Evolutionary conservation across 2,329 filamentous ascomycete species (phyloP).

Genomic region (Pseudonectria buxi): DNA sequence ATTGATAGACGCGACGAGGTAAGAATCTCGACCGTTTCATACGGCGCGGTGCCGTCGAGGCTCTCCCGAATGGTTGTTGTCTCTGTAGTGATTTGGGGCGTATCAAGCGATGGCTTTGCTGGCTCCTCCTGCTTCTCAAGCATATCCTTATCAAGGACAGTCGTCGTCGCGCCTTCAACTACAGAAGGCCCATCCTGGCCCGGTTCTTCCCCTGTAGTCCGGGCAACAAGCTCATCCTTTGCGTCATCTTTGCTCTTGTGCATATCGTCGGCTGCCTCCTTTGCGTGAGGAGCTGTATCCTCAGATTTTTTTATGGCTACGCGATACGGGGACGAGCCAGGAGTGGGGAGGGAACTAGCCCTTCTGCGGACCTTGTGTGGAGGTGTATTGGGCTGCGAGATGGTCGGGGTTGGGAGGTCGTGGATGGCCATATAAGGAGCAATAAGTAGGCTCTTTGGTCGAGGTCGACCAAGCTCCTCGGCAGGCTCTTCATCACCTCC

Average conservation of each 20-base stretch:
- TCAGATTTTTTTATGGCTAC: constrained; percentile 7
- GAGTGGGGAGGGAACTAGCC: constrained; percentile 22
- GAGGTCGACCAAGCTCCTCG: constrained; percentile 24
- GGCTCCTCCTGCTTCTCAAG: constrained; percentile 14
- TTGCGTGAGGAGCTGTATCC: constrained; percentile 4
- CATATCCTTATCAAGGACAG: constrained; percentile 2
- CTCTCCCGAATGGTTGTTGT: constrained; percentile 25
- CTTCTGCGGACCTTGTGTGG: constrained; percentile 29
- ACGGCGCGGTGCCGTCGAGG: constrained; percentile 38
- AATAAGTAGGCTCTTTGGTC: constrained; percentile 41
- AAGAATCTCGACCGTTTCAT: constrained; percentile 53
- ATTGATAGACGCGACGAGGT: constrained; percentile 52
- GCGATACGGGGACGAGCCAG: constrained; percentile 17
- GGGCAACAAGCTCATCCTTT: constrained; percentile 5
- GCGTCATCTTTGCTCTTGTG: constrained; percentile 3
- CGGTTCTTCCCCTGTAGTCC: constrained; percentile 2
- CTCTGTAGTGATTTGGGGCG: constrained; percentile 1
- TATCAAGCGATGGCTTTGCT: constrained; percentile 19
- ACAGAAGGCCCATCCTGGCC: constrained; percentile 1
- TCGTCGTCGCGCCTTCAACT: too few relatives aligned
- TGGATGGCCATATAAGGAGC: constrained; percentile 14
- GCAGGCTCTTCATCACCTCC: constrained; percentile 31
- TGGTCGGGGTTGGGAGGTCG: constrained; percentile 26
- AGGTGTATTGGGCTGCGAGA: constrained; percentile 30
- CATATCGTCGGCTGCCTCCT: constrained; percentile 2